A percentile compares a stretch with the other conserved stretches of the same genome.
Conservation (phyloP, 202 grass and related monocot genomes). For the Saccharum hybrid region DNA sequence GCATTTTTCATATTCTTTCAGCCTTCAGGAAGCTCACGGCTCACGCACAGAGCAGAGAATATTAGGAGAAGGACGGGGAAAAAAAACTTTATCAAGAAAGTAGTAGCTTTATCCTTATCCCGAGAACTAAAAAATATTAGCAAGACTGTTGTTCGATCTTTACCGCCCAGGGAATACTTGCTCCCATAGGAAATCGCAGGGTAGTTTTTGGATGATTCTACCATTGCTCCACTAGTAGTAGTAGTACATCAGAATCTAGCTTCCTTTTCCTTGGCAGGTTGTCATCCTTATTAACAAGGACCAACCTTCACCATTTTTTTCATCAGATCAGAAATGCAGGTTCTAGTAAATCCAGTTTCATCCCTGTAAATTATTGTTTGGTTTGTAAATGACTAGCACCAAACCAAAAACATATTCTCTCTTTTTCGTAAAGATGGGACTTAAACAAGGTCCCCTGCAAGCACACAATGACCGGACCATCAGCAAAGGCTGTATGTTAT, state of each 20-base stretch:
- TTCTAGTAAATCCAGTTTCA: conserved; percentile 25
- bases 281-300: conserved; percentile 11
- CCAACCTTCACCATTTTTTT: not conserved
- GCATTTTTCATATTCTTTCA: conserved; percentile 37
- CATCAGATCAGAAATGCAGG: conserved; percentile 18
- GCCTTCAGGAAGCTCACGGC: conserved; percentile 26
- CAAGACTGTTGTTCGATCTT: not conserved
- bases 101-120: conserved; percentile 33
- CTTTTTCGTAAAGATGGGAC: conserved; percentile 44
- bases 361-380: conserved; percentile 20
- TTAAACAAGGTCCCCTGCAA: conserved; percentile 44
- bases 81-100: conserved; percentile 34
- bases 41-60: conserved; percentile 35
- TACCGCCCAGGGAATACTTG: not conserved
- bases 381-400: conserved; percentile 42
- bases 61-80: not conserved
- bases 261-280: not conserved
- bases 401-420: conserved; percentile 48
- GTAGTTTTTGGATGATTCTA: conserved; percentile 25
- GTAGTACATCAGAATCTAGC: conserved; percentile 1
- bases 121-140: not conserved
- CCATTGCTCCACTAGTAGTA: not conserved
- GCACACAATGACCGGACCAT: conserved; percentile 46
- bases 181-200: not conserved
- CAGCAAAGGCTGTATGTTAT: conserved; percentile 36